Conservation (phyloP, 257 asterid species). For the Solanum clarkiae region DNA sequence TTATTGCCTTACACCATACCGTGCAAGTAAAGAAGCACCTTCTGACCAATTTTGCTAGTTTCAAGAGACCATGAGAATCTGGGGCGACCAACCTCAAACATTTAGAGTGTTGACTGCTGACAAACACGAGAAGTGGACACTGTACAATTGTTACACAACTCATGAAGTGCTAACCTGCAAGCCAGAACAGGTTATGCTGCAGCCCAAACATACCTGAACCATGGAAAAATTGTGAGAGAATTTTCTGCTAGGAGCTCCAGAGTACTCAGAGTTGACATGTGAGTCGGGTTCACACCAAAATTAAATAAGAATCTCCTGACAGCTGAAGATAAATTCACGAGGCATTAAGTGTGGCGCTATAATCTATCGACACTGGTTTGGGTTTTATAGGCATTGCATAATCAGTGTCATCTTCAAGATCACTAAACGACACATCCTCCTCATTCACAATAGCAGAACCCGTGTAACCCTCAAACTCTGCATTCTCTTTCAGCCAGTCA, state of each 20-base stretch:
- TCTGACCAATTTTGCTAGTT: not conserved
- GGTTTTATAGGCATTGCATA: constrained; percentile 37
- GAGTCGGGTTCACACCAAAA: not conserved
- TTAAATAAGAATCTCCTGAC: not conserved
- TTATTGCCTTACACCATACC: not conserved
- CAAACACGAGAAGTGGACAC: not conserved
- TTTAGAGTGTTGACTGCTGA: not conserved
- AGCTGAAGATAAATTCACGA: not conserved
- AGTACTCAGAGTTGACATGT: not conserved
- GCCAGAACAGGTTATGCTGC: not conserved
- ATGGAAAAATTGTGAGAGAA: not conserved
- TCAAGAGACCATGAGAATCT: not conserved
- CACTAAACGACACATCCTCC: constrained; percentile 95
- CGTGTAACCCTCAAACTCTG: constrained; percentile 55
- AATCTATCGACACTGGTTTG: not conserved
- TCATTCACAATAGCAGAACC: constrained; percentile 34
- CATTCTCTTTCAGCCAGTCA: constrained; percentile 76
- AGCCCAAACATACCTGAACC: not conserved
- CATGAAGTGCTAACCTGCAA: not conserved
- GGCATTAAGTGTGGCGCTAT: not conserved
- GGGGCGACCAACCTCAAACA: not conserved
- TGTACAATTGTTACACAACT: not conserved
- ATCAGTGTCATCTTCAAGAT: constrained; percentile 83
- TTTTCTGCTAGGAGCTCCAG: not conserved
- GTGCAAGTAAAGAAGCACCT: not conserved